Conservation (phyloP, 257 asterid genomes). For the Solanum piurae region DNA sequence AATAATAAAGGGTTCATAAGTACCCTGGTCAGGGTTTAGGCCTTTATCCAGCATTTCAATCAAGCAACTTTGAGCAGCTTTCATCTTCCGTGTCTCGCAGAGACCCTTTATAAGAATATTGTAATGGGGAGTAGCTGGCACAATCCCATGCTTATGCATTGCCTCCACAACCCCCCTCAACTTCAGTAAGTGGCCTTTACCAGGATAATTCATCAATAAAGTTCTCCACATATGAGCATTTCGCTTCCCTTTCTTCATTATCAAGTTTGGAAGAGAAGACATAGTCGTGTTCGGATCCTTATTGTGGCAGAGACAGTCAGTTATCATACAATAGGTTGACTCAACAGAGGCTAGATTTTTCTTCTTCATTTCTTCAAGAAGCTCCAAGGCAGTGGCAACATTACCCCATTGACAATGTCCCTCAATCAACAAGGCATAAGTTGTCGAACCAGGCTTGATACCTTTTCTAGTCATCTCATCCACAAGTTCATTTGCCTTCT, state of each 20-base stretch:
- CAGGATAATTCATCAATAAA: slow-evolving; percentile 1
- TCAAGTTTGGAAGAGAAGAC: neutral
- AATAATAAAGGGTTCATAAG: slow-evolving; percentile 5
- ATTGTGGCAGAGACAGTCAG: neutral
- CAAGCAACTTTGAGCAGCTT: neutral
- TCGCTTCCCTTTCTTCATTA: neutral
- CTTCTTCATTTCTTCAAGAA: slow-evolving; percentile 10
- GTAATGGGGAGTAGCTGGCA: neutral
- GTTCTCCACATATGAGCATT: neutral
- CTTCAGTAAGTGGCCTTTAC: neutral
- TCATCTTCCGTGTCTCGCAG: neutral
- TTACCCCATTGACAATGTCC: neutral
- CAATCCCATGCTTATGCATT: slow-evolving; percentile 4
- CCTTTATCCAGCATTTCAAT: slow-evolving; percentile 7
- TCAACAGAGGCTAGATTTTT: slow-evolving; percentile 1
- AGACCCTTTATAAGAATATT: slow-evolving; percentile 3
- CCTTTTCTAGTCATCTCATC: slow-evolving; percentile 2
- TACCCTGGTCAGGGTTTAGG: slow-evolving; percentile 5
- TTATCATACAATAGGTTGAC: neutral
- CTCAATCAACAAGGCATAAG: slow-evolving; percentile 10
- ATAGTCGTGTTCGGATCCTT: neutral
- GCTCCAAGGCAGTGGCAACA: neutral
- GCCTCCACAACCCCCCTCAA: neutral
- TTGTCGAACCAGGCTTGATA: neutral
- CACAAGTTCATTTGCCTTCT: neutral